Evolutionary conservation across 768 basidiomycete genomes (phyloP).

Genomic region (Tricholoma furcatifolium): DNA sequence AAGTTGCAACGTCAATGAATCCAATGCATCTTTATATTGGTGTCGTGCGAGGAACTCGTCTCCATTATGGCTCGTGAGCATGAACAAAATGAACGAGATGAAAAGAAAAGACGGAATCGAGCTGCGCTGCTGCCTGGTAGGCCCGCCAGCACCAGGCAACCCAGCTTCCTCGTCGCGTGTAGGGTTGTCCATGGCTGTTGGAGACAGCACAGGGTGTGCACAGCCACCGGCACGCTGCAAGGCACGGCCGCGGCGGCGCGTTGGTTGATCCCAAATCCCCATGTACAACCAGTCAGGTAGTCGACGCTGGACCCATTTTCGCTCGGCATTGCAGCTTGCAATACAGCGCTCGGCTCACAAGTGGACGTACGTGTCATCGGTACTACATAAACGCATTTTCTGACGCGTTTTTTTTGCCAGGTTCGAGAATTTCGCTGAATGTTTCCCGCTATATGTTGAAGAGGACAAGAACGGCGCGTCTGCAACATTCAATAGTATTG

Average conservation of each 20-base stretch:
- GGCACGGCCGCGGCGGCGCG: background rate
- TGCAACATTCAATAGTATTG: slow-evolving; percentile 63
- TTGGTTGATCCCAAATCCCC: background rate
- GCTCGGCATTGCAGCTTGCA: slow-evolving; percentile 55
- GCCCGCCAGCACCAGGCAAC: slow-evolving; percentile 26
- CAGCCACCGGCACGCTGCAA: slow-evolving; percentile 11
- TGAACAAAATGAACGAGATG: slow-evolving; percentile 70
- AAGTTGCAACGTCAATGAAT: slow-evolving; percentile 54
- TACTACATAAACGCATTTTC: background rate
- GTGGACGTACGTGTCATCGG: slow-evolving; percentile 44
- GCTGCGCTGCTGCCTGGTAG: slow-evolving; percentile 44
- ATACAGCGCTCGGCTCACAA: slow-evolving; percentile 55
- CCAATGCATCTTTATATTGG: slow-evolving; percentile 66
- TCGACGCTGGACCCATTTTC: slow-evolving; percentile 55
- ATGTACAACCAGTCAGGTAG: slow-evolving; percentile 50
- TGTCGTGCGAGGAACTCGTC: slow-evolving; percentile 65
- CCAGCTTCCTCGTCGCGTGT: slow-evolving; percentile 40
- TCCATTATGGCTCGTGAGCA: slow-evolving; percentile 74
- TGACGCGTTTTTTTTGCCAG: slow-evolving; percentile 26
- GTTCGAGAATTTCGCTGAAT: slow-evolving; percentile 60
- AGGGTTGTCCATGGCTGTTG: slow-evolving; percentile 25
- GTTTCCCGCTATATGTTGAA: slow-evolving; percentile 64
- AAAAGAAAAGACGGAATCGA: slow-evolving; percentile 75
- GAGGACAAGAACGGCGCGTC: slow-evolving; percentile 63
- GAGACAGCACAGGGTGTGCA: slow-evolving; percentile 5